Evolutionary conservation across 192 early-diverging fungal species (phyloP), one percentile per base, ranked within the genome.

Genomic region (Radiomyces spectabilis): DNA sequence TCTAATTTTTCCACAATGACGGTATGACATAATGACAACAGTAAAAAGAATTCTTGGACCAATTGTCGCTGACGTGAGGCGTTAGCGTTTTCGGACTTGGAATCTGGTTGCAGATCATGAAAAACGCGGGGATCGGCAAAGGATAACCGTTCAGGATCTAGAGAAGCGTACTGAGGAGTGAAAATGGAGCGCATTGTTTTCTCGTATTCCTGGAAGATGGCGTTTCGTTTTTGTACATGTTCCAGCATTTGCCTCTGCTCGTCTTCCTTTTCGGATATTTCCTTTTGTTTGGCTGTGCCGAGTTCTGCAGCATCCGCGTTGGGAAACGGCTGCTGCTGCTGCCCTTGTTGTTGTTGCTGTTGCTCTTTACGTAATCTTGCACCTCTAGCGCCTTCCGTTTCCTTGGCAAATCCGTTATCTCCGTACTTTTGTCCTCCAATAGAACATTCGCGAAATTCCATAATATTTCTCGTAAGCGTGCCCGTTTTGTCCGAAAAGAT

Each of bases 401-500:
- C 82, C 24, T 79, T 80, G n/a, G 78, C 70, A 31, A 83, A 78
- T 15, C 77, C 78, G 59, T 85, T 84, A 51, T 75, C 74, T 44
- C 95, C 95, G 65, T 98, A 98, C 6, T 85, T 71, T 22, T 80
- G 77, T 12, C 94, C 95, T 55, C 79, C 80, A 62, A 98, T 89
- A 0, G 86, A 80, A 69, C 89, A 93, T 74, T 91, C 91, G 44
- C 91, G 91, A 55, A 98, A 98, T 66, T 94, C 86, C 95, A 98
- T 98, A 29, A 90, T 81, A 59, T 98, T 98, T 56, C 87, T 85
- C 6, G 95, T 98, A 47, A 98, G 72, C 4, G 95, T 95, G 13
- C 95, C 95, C 15, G 95, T 98, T 61, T 98, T 98, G 72, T 98
- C 95, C 22, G 86, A 87, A 60, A 98, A 98, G 1, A 98, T 82